Evolutionary conservation across 352 stramenopile genomes (phyloP), one percentile per base, ranked within the genome.

Genomic region (Phytopythium kandeliae): DNA sequence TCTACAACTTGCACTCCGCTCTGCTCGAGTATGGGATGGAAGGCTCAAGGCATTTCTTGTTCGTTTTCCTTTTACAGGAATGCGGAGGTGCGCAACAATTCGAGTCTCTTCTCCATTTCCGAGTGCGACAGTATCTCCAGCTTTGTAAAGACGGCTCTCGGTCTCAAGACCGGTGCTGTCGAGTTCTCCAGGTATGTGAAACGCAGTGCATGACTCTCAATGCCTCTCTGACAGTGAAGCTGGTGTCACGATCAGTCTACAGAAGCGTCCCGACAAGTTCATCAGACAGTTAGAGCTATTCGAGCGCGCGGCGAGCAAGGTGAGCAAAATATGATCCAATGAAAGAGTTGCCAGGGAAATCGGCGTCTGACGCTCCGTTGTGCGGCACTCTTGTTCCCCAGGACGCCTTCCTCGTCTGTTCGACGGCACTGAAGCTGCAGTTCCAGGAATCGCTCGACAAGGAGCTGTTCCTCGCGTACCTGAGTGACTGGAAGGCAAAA

Each of bases 401-500:
- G 73, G 76, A 87, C 42, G 58, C 66, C 0, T 87, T 87, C 57
- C 19, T 80, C 0, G 71, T 87, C 11, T 73, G 53, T 40, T 78
- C 66, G 16, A 84, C 65, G 33, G 64, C 69, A 13, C 60, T 87
- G 5, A 87, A 85, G 58, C 43, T 87, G 28, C 66, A 85, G 46
- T 87, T 85, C 24, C 49, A 62, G 12, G 67, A 78, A 17, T 62
- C 53, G 4, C 43, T 87, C 19, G 76, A 87, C 31, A 62, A 78
- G 37, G 73, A 87, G 37, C 49, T 87, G 12, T 85, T 87, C 42
- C 57, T 65, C 21, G 76, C 73, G 8, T 82, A 87, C 41, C 46
- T 78, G 8, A 41, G 65, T 15, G 75, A 87, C 44, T 84, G 66
- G 73, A 66, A 42, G 9, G 40, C 57, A 36, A 74, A 74, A 45